These are phyloP conservation scores for Penicillium sp. DNA, from an alignment of 2,329 filamentous ascomycete species.

Conservation along the genomic window DNA sequence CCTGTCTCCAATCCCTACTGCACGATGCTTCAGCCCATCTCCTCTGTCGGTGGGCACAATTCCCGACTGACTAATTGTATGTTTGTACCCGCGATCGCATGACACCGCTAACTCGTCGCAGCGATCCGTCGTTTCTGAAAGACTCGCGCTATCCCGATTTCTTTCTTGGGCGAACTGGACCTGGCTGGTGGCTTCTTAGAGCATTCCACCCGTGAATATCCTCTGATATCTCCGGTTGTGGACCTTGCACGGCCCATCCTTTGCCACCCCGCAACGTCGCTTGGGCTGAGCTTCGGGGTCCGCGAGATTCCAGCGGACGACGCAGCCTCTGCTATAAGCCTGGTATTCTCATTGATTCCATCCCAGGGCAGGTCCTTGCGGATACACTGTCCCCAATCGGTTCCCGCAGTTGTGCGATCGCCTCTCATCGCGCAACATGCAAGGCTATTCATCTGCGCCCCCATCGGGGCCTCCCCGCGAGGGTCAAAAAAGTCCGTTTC, in stretches of 20 bases:
- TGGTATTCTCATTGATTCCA: background rate
- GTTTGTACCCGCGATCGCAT: conserved; percentile 47
- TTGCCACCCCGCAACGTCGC: background rate
- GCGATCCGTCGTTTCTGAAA: background rate
- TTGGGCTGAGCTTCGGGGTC: background rate
- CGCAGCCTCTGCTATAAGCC: background rate
- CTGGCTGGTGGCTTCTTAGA: background rate
- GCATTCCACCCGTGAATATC: background rate
- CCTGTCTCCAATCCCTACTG: background rate
- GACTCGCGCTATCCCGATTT: background rate
- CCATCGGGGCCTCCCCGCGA: conserved; percentile 61
- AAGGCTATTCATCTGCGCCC: conserved; percentile 70
- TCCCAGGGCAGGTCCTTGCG: conserved; percentile 19
- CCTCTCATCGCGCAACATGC: conserved; percentile 46
- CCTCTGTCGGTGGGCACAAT: background rate
- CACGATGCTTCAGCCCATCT: background rate
- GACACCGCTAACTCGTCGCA: background rate
- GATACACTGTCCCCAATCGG: background rate
- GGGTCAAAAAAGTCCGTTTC: conserved; percentile 69
- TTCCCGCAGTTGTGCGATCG: background rate
- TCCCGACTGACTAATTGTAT: conserved; percentile 36
- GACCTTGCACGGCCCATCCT: background rate
- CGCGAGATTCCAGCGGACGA: background rate
- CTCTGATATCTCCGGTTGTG: background rate
- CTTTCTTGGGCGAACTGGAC: background rate